Evolutionary conservation across 1,284 basidiomycete species (phyloP).

Genomic region (Mrakiaceae sp.): DNA sequence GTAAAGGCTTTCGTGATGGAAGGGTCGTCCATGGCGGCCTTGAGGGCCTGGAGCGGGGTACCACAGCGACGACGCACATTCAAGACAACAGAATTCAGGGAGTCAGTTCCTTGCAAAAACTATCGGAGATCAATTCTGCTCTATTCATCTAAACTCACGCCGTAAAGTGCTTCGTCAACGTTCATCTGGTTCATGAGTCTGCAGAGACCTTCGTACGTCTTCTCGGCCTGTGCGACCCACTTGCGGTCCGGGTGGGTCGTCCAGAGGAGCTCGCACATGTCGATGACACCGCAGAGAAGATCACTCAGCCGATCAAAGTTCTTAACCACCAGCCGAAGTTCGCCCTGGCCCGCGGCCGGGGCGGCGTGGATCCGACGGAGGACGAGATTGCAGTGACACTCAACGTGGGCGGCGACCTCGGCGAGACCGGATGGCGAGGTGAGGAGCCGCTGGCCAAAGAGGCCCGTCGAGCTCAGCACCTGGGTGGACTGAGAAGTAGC

Average conservation of each 20-base stretch:
- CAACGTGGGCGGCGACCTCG: constrained; percentile 30
- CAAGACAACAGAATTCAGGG: too few relatives aligned
- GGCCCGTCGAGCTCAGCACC: constrained; percentile 21
- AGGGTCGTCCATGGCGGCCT: constrained; percentile 21
- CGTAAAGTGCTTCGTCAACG: constrained; percentile 84
- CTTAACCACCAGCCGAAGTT: constrained; percentile 76
- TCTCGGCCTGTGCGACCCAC: constrained; percentile 77
- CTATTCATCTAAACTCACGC: constrained; percentile 40
- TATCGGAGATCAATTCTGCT: too few relatives aligned
- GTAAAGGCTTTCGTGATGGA: constrained; percentile 28
- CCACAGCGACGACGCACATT: too few relatives aligned
- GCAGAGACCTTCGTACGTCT: constrained; percentile 81
- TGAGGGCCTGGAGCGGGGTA: constrained; percentile 24
- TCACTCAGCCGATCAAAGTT: constrained; percentile 92
- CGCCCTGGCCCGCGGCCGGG: constrained; percentile 33
- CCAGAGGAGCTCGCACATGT: constrained; percentile 84
- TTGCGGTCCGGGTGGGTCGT: constrained; percentile 78
- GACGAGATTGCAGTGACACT: constrained; percentile 29
- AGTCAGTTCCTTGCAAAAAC: too few relatives aligned
- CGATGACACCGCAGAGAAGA: constrained; percentile 88
- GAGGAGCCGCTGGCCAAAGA: constrained; percentile 31
- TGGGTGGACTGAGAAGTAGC: constrained; percentile 19
- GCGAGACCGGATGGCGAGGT: constrained; percentile 25
- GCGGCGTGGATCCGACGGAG: constrained; percentile 37
- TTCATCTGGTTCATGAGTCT: constrained; percentile 97